Percentiles rank a stretch among this genome's conserved stretches.
phyloP scores from a whole-genome alignment of 495 filamentous ascomycete species.

The Schizothecium vesticola region DNA sequence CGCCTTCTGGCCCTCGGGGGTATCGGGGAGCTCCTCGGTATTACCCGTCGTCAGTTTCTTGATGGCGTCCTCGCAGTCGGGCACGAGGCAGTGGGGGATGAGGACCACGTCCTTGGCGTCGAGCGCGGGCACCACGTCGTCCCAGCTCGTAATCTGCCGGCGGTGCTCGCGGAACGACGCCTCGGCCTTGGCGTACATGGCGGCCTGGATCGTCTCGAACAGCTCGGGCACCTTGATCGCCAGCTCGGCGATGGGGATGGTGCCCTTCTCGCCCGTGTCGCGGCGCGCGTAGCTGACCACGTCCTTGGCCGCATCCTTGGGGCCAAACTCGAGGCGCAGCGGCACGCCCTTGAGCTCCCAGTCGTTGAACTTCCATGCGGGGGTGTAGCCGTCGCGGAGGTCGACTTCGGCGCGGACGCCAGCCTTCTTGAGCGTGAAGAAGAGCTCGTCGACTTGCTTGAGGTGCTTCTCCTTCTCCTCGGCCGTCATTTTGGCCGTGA shows the following conservation, averaged over 20 bases:
- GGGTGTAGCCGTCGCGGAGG: conserved; percentile 77
- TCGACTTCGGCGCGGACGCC: conserved; percentile 70
- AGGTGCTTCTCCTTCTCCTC: conserved; percentile 69
- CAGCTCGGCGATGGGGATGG: conserved; percentile 67
- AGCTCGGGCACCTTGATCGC: conserved; percentile 65
- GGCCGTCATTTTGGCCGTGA: conserved; percentile 76
- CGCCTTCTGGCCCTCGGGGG: conserved; percentile 68
- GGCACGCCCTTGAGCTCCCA: conserved; percentile 95
- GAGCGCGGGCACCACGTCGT: conserved; percentile 78
- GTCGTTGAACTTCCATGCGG: conserved; percentile 96
- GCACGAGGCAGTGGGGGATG: conserved; percentile 75
- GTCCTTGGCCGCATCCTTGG: conserved; percentile 79
- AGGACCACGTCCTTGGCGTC: conserved; percentile 87
- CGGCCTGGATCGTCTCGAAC: conserved; percentile 80
- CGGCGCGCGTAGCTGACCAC: conserved; percentile 81
- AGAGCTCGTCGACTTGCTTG: conserved; percentile 63
- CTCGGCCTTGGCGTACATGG: conserved; percentile 80
- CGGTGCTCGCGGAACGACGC: conserved; percentile 70
- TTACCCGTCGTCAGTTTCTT: conserved; percentile 80
- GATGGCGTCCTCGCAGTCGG: conserved; percentile 86
- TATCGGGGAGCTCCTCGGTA: conserved; percentile 58
- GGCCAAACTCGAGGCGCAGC: conserved; percentile 88
- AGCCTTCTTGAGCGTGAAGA: conserved; percentile 55
- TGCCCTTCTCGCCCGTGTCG: conserved; percentile 76
- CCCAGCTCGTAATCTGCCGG: conserved; percentile 76